Evolutionary conservation across 2,329 filamentous ascomycete genomes (phyloP), one percentile per base, ranked within the genome.

Genomic region (Blumeriella jaapii): DNA sequence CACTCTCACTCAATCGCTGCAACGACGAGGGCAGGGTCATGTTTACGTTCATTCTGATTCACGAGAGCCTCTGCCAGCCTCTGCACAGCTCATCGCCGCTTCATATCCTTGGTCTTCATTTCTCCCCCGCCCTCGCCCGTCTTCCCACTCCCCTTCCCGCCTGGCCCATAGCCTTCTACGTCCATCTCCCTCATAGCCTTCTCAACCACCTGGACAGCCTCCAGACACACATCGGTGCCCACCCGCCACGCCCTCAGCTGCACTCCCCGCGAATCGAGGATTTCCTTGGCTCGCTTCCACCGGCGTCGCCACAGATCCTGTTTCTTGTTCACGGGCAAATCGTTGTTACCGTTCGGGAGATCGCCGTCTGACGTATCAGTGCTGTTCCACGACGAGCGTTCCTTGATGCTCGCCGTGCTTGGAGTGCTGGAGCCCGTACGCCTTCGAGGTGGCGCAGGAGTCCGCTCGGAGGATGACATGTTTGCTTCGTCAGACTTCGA

Each of bases 221-320:
- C 78, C 1, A 64, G 63, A 37, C 73, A 64, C 6, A 83, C 78
- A 60, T 91, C 83, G 17, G 67, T 63, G 0, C 83, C 83, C 8
- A 68, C 69, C 26, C 79, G 67, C 83, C 83, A 91, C 13, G 71
- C 83, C 44, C 81, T 73, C 22, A 91, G 54, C 45, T 68, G 61
- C 1, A 91, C 78, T 3, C 78, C 78, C 24, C 75, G 62, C 4
- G 64, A 61, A n/a, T 72, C 70, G 7, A 89, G 63, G 24, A 62
- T 58, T 18, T 74, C 61, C 44, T 80, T 74, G 3, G 82, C 82
- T 28, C 71, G 62, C 26, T 68, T 68, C 61, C 82, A 71, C 25
- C 83, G 62, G 37, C 76, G 68, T 42, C 68, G 65, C 83, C 82
- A 91, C 30, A 85, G 52, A 40, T 79, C 77, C 36, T 85, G 63